Conservation (phyloP, 306 rosid species). For the Quercus berberidifolia region DNA sequence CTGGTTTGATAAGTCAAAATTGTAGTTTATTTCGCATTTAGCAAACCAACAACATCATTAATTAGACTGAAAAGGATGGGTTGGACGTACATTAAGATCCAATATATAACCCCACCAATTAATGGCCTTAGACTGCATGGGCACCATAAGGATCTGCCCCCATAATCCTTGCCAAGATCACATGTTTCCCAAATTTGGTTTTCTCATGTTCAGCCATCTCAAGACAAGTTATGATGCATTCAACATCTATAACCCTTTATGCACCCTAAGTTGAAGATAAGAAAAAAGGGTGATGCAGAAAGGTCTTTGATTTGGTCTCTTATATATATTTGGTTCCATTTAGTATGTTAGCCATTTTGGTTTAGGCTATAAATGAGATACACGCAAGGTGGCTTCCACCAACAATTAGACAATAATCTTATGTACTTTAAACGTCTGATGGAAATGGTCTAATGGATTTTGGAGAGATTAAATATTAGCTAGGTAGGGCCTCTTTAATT, state of each 20-base stretch:
- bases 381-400: conserved; percentile 43
- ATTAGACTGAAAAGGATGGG: conserved; percentile 36
- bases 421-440: conserved; percentile 44
- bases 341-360: conserved; percentile 24
- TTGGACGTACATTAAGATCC: conserved; percentile 31
- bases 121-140: conserved; percentile 4
- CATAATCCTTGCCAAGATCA: conserved; percentile 44
- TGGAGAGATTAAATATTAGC: conserved; percentile 31
- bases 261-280: conserved; percentile 33
- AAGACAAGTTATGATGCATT: conserved; percentile 37
- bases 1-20: background rate
- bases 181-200: conserved; percentile 45
- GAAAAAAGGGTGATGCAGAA: conserved; percentile 22
- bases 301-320: conserved; percentile 46
- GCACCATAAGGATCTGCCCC: conserved; percentile 39
- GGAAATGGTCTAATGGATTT: conserved; percentile 21
- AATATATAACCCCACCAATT: conserved; percentile 39
- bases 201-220: conserved; percentile 33
- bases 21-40: background rate
- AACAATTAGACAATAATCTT: conserved; percentile 56
- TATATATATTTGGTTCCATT: conserved; percentile 13
- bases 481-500: conserved; percentile 33
- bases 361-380: conserved; percentile 13
- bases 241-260: conserved; percentile 34
- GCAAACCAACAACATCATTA: conserved; percentile 38